Conservation (phyloP, 2,329 filamentous ascomycete species). For the Colletotrichum coccodes region DNA sequence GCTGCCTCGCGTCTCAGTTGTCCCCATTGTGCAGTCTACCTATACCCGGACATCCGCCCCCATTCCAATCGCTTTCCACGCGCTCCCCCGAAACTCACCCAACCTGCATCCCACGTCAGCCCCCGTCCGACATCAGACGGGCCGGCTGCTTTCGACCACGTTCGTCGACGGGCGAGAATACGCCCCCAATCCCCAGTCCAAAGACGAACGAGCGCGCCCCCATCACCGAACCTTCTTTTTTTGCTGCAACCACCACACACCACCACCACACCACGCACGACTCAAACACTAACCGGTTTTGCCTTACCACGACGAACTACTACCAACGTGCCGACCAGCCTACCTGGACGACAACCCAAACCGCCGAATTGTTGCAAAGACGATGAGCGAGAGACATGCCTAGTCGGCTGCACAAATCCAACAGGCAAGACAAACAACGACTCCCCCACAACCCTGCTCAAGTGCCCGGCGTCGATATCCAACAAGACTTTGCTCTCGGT, state of each 20-base stretch:
- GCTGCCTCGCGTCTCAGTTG: background rate
- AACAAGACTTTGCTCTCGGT: conserved; percentile 41
- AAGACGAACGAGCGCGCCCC: conserved; percentile 19
- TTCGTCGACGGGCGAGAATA: conserved; percentile 1
- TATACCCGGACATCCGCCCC: background rate
- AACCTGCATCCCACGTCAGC: conserved; percentile 14
- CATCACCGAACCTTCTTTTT: conserved; percentile 5
- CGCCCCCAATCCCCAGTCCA: background rate
- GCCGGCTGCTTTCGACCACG: conserved; percentile 23
- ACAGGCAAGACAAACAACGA: conserved; percentile 42
- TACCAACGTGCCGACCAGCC: conserved; percentile 3
- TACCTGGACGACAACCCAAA: background rate
- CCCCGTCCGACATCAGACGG: conserved; percentile 22
- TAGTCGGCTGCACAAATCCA: conserved; percentile 40
- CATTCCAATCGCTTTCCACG: background rate
- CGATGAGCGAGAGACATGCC: conserved; percentile 40
- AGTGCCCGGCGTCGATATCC: conserved; percentile 44
- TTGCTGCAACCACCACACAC: conserved; percentile 6
- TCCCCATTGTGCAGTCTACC: background rate
- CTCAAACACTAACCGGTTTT: conserved; percentile 6
- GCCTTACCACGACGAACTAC: conserved; percentile 11
- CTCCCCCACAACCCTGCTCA: conserved; percentile 14
- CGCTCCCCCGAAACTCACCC: background rate
- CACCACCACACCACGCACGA: background rate
- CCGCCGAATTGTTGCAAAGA: background rate